Evolutionary conservation across 2,329 filamentous ascomycete genomes (phyloP).

Genomic region (Sporothrix mexicana): DNA sequence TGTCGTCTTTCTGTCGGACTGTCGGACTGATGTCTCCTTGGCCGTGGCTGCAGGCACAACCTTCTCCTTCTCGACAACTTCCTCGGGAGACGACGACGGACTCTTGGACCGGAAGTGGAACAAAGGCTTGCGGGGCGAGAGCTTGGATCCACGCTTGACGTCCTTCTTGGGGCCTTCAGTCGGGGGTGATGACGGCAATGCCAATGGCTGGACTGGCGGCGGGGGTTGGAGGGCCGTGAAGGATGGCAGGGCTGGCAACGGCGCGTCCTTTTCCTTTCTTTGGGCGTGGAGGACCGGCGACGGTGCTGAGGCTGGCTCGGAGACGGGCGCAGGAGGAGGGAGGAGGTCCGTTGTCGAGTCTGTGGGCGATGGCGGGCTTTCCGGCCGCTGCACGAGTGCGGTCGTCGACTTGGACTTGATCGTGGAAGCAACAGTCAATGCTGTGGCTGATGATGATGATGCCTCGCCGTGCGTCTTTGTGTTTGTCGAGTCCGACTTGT

Average conservation of each 20-base stretch:
- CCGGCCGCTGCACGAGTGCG: not conserved
- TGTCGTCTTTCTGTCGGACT: not conserved
- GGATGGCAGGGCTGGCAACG: conserved; percentile 25
- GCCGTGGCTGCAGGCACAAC: not conserved
- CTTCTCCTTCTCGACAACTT: not conserved
- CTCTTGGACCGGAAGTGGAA: conserved; percentile 23
- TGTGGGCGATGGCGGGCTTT: not conserved
- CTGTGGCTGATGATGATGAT: no score
- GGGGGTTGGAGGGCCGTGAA: not conserved
- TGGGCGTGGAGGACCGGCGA: not conserved
- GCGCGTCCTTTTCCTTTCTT: conserved; percentile 18
- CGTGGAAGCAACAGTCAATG: no score
- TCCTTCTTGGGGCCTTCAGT: not conserved
- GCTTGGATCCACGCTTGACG: not conserved
- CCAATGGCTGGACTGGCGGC: not conserved
- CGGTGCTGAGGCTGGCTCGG: not conserved
- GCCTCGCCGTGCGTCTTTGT: not conserved
- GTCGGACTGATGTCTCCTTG: not conserved
- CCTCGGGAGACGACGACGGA: not conserved
- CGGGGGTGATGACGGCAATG: not conserved
- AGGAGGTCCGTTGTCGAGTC: not conserved
- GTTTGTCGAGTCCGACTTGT: not conserved
- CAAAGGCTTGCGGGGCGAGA: conserved; percentile 14
- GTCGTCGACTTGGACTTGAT: no score
- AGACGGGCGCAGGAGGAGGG: no score